phyloP scores from a whole-genome alignment of 2,329 filamentous ascomycete species.

The Diaporthe capsici region DNA sequence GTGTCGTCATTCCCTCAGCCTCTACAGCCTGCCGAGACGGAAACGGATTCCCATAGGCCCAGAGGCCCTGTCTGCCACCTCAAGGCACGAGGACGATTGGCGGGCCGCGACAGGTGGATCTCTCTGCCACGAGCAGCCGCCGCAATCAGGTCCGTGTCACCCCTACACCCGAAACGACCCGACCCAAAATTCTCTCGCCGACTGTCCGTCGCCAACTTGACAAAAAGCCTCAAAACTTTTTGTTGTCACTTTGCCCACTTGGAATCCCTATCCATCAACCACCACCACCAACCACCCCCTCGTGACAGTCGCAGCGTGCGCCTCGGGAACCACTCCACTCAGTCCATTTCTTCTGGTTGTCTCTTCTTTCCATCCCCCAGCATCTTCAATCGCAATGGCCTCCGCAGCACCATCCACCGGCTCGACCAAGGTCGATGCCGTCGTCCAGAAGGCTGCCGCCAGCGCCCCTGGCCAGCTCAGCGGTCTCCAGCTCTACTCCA shows the following conservation, averaged over 20 bases:
- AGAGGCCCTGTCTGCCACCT: background rate
- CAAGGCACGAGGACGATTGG: constrained; percentile 32
- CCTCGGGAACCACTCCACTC: constrained; percentile 43
- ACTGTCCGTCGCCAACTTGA: constrained; percentile 3
- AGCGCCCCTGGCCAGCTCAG: constrained; percentile 59
- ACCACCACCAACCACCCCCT: constrained; percentile 5
- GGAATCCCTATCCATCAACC: constrained; percentile 23
- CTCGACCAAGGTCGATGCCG: constrained; percentile 61
- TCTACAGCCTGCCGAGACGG: constrained; percentile 25
- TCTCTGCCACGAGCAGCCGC: background rate
- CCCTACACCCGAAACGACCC: constrained; percentile 34
- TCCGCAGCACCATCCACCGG: constrained; percentile 53
- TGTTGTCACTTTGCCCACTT: constrained; percentile 16
- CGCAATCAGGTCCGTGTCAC: constrained; percentile 9
- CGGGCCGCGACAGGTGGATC: constrained; percentile 22
- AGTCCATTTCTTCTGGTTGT: constrained; percentile 46
- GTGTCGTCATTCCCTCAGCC: constrained; percentile 34
- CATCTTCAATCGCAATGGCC: constrained; percentile 58
- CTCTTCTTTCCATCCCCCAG: constrained; percentile 43
- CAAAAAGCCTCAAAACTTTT: constrained; percentile 37
- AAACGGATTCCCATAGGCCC: background rate
- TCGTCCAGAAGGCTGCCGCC: constrained; percentile 59
- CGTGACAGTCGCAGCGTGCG: constrained; percentile 24
- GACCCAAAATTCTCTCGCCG: constrained; percentile 34
- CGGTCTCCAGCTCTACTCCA: constrained; percentile 84